Percentiles rank a stretch among this genome's conserved stretches.
Conservation (phyloP, 352 stramenopile species). For the Pythium phragmiticola region DNA sequence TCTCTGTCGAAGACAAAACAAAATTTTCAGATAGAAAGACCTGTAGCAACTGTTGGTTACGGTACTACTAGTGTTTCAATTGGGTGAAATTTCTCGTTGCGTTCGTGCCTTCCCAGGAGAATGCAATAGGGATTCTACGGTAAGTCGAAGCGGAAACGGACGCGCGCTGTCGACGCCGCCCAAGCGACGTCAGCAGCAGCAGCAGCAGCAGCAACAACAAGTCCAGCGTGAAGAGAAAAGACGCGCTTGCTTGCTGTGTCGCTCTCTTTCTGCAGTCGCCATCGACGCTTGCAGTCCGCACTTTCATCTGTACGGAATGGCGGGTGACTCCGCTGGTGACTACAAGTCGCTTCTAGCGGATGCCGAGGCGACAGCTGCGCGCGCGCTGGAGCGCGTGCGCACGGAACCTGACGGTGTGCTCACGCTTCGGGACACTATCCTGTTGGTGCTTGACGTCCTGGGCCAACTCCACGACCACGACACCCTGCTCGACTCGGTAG, state of each 20-base stretch:
- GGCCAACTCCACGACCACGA: constrained; percentile 11
- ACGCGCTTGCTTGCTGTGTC: no score
- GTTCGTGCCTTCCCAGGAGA: constrained; percentile 16
- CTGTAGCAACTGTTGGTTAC: not conserved
- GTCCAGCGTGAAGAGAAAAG: not conserved
- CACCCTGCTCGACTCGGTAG: not conserved
- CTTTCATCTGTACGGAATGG: not conserved
- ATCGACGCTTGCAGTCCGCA: no score
- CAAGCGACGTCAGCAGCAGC: constrained; percentile 5
- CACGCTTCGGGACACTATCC: constrained; percentile 21
- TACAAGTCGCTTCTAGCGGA: constrained; percentile 13
- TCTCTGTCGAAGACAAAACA: constrained; percentile 19
- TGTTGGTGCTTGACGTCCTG: constrained; percentile 20
- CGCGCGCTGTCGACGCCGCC: constrained; percentile 2
- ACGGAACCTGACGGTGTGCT: constrained; percentile 23
- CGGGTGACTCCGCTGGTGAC: not conserved
- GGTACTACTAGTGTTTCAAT: constrained; percentile 4
- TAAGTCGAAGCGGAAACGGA: constrained; percentile 13
- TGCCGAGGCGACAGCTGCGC: constrained; percentile 15
- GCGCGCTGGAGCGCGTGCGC: constrained; percentile 10
- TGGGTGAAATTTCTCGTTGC: not conserved
- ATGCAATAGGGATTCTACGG: not conserved
- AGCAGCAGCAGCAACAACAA: not conserved
- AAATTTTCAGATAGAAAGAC: not conserved
- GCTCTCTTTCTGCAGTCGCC: no score